Percentiles rank a stretch among this genome's conserved stretches.
Conservation (phyloP, 108 stramenopile genomes). For the Pseudonitzschia pungens region DNA sequence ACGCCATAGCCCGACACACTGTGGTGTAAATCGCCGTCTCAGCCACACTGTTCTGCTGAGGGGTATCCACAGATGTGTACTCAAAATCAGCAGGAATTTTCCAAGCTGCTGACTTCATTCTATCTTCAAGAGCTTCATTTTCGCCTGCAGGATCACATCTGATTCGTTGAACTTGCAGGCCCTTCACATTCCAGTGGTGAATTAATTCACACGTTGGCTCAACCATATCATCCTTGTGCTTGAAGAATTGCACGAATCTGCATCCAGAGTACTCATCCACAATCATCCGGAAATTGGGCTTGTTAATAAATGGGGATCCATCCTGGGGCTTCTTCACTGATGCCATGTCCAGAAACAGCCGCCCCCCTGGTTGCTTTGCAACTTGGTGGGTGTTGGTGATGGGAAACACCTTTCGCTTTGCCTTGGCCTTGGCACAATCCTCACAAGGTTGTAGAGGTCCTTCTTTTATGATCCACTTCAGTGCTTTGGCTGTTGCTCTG, state of each 20-base stretch:
- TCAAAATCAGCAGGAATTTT: too few species aligned
- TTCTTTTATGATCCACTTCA: not conserved
- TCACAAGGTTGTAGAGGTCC: not conserved
- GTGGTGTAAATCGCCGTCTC: too few species aligned
- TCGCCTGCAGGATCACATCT: too few species aligned
- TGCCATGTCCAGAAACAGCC: not conserved
- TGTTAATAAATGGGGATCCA: not conserved
- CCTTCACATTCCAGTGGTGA: not conserved
- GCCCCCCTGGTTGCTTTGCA: not conserved
- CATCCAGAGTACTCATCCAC: not conserved
- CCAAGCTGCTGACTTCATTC: too few species aligned
- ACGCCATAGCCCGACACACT: too few species aligned
- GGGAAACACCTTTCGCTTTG: not conserved
- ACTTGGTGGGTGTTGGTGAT: not conserved
- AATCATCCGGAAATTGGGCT: too few species aligned
- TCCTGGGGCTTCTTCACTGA: not conserved
- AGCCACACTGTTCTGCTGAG: too few species aligned
- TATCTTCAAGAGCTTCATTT: too few species aligned
- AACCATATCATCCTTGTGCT: not conserved
- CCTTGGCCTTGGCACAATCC: slow-evolving; percentile 1
- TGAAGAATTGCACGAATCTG: not conserved
- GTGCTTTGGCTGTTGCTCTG: not conserved
- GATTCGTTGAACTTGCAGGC: too few species aligned
- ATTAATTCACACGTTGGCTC: not conserved
- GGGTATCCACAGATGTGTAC: too few species aligned